Base-by-base conservation (phyloP, 345 rosid species). In the Acer saccharum region DNA sequence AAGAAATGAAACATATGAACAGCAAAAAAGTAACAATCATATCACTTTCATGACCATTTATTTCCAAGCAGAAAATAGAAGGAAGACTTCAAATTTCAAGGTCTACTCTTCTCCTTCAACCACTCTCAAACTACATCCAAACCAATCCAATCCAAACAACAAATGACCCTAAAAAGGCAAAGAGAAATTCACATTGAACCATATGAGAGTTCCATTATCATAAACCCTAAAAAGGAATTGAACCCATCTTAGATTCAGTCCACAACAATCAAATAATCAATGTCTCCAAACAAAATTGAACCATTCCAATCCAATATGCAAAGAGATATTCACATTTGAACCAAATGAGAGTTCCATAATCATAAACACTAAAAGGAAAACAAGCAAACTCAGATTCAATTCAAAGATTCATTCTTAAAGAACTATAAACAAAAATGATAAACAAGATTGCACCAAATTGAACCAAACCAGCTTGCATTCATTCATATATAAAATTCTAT, bases 401-500 rank as follows among this genome's bases (percentile, higher is more conserved):
- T 43, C 54, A 18, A 10, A 17, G 1, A 12, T 20, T 6, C 64
- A 21, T 6, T 43, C 10, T 7, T 6, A 0, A 43, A 10, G 1
- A 8, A 7, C 46, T 10, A 9, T 8, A 2, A 1, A 43, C 10
- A 14, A 4, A 10, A 61, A 43, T 3, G 27, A 44, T 1, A 43
- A 2, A 1, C 1, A 70, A 27, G 61, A 35, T 35, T 35, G 2
- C 16, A 65, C 2, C 1, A 12, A 10, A 71, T 18, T 21, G 54
- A 75, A 82, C 77, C 81, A 82, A 82, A 80, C 74, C 80, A 84
- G 84, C 76, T 80, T 78, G 87, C 82, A 82, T 82, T 82, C 21
- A 77, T 77, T 7, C 9, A 43, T 43, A 43, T 35, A 79, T 82
- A 82, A 78, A 80, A 61, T 71, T 80, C 81, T 85, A 61, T 81